Evolutionary conservation across 2,329 filamentous ascomycete genomes (phyloP), one percentile per base, ranked within the genome.

Genomic region (Pyricularia sp.): DNA sequence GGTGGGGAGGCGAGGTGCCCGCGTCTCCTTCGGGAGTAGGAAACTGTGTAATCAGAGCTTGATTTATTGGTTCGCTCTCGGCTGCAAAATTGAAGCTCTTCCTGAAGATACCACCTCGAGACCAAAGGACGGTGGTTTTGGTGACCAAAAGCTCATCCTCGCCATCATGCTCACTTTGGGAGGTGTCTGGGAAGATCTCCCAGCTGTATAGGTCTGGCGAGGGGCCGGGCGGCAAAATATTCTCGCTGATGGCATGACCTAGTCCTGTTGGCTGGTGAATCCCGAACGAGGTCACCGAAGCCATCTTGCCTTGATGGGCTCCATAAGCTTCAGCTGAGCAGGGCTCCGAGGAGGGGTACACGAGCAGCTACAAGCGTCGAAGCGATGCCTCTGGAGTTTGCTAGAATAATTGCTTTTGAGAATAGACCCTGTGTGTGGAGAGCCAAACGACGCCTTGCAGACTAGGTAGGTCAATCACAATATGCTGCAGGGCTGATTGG

Each of bases 221-320:
- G 3, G 90, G 84, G 67, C 94, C 83, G 60, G 82, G 75, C 22
- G 88, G 84, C 1, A 97, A 80, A 55, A 96, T 82, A 66, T 86
- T 84, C 76, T 97, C 93, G 70, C 88, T 82, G 70, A 96, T 84
- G 68, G 96, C 87, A 79, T 94, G 91, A 67, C 85, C 86, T 68
- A 97, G 82, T 68, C 89, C 92, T 67, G 89, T 85, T 67, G 96
- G 93, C 78, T 89, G 87, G 79, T 97, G 93, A 73, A 96, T 82
- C 75, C 94, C 94, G 72, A 97, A 84, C 69, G 93, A 97, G 76
- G 86, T 90, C 77, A 97, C 86, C 73, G 89, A 87, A 70, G 93
- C 93, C 96, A 99, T 99, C 53, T 53, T 28, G 49, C 16, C 40
- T 33, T 49, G 31, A 53, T 26, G 44, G 33, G 65, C 62, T 67